Percentiles rank a stretch among this genome's conserved stretches.
phyloP scores from a whole-genome alignment of 2,329 filamentous ascomycete species.

The Alternaria panax region DNA sequence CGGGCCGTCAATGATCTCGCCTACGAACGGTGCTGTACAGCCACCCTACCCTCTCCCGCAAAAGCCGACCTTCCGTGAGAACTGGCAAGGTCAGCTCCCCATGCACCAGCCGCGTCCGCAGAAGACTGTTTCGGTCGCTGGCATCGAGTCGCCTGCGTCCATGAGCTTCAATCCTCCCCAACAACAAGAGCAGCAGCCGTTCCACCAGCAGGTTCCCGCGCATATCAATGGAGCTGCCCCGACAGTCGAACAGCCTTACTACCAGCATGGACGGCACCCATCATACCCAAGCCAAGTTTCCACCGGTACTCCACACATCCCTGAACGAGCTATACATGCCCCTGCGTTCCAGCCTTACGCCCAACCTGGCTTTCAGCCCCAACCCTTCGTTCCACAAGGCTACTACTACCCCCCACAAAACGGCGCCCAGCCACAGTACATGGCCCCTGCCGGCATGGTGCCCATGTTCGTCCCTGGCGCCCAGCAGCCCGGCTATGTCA shows the following conservation, averaged over 20 bases:
- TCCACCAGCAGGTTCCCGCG: slow-evolving; percentile 91
- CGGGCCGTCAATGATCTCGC: slow-evolving; percentile 40
- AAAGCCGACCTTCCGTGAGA: slow-evolving; percentile 65
- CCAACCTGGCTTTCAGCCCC: slow-evolving; percentile 62
- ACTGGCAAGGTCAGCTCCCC: slow-evolving; percentile 67
- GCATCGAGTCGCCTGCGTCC: slow-evolving; percentile 83
- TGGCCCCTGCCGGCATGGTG: slow-evolving; percentile 57
- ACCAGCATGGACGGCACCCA: slow-evolving; percentile 70
- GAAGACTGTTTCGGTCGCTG: slow-evolving; percentile 90
- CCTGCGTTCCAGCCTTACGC: slow-evolving; percentile 79
- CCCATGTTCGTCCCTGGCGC: slow-evolving; percentile 66
- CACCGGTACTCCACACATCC: slow-evolving; percentile 85
- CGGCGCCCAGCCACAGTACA: slow-evolving; percentile 49
- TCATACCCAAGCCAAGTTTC: slow-evolving; percentile 76
- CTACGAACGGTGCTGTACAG: slow-evolving; percentile 52
- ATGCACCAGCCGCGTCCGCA: slow-evolving; percentile 97
- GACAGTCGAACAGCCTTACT: slow-evolving; percentile 54
- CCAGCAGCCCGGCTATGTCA: slow-evolving; percentile 58
- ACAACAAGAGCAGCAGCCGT: slow-evolving; percentile 79
- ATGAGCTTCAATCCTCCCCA: slow-evolving; percentile 66
- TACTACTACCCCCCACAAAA: slow-evolving; percentile 70
- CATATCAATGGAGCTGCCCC: slow-evolving; percentile 70
- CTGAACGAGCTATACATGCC: slow-evolving; percentile 89
- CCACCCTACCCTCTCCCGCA: slow-evolving; percentile 61
- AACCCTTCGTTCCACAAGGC: slow-evolving; percentile 48